phyloP scores from a whole-genome alignment of 306 rosid genomes.

The Clitoria ternatea region DNA sequence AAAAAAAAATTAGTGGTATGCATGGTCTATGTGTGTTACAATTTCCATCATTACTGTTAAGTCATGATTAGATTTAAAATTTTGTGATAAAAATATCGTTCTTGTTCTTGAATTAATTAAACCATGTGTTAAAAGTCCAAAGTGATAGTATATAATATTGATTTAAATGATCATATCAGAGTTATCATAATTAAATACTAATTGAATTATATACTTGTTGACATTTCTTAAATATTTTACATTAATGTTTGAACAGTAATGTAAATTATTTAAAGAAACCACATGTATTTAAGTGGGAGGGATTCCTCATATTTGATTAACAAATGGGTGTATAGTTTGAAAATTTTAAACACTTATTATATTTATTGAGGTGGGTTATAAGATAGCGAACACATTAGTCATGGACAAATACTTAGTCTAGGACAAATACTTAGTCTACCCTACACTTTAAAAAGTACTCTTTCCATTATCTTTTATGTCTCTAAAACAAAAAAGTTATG shows the following conservation, averaged over 20 bases:
- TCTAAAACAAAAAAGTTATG: no score
- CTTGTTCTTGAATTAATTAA: background rate
- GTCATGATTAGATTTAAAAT: background rate
- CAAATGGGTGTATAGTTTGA: no score
- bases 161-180: background rate
- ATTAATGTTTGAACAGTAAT: background rate
- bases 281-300: no score
- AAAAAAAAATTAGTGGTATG: background rate
- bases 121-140: background rate
- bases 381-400: no score
- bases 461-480: no score
- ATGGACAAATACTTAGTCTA: no score
- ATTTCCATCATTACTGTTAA: background rate
- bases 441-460: no score
- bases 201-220: background rate
- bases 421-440: no score
- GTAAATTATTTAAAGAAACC: background rate
- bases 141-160: background rate
- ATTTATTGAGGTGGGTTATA: no score
- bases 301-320: no score
- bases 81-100: background rate
- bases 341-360: no score
- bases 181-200: background rate
- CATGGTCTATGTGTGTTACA: background rate
- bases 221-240: background rate